Evolutionary conservation across 75 land plant genomes (phyloP).

Genomic region (Pinus albicaulis): DNA sequence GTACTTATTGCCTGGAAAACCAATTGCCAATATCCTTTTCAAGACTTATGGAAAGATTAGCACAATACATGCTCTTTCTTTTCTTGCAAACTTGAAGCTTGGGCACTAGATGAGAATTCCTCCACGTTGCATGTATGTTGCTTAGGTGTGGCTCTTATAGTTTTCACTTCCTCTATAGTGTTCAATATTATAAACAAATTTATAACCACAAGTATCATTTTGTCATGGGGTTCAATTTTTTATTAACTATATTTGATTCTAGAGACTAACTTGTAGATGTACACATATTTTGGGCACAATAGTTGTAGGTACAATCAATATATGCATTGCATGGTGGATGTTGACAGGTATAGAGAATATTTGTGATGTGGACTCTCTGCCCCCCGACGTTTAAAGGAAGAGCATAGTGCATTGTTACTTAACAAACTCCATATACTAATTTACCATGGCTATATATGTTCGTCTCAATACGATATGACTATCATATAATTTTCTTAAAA

Average conservation of each 20-base stretch:
- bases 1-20: slow-evolving; percentile 32
- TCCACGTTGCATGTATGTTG: slow-evolving; percentile 43
- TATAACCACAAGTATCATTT: background rate
- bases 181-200: background rate
- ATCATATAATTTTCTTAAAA: no score
- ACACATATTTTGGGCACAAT: slow-evolving; percentile 32
- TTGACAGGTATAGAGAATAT: slow-evolving; percentile 21
- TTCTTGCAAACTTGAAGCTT: slow-evolving; percentile 37
- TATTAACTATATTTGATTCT: no score
- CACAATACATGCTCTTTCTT: slow-evolving; percentile 33
- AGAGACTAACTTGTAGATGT: background rate
- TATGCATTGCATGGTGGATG: slow-evolving; percentile 29
- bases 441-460: no score
- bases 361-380: slow-evolving; percentile 25
- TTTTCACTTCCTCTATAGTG: background rate
- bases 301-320: slow-evolving; percentile 36
- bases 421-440: no score
- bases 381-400: no score
- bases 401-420: no score
- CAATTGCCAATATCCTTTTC: slow-evolving; percentile 41
- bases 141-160: slow-evolving; percentile 17
- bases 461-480: no score
- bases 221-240: background rate
- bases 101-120: slow-evolving; percentile 47
- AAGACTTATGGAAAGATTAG: slow-evolving; percentile 48